These are phyloP conservation scores for Copromyces sp. DNA, from an alignment of 495 filamentous ascomycete genomes.

Conservation along the genomic window DNA sequence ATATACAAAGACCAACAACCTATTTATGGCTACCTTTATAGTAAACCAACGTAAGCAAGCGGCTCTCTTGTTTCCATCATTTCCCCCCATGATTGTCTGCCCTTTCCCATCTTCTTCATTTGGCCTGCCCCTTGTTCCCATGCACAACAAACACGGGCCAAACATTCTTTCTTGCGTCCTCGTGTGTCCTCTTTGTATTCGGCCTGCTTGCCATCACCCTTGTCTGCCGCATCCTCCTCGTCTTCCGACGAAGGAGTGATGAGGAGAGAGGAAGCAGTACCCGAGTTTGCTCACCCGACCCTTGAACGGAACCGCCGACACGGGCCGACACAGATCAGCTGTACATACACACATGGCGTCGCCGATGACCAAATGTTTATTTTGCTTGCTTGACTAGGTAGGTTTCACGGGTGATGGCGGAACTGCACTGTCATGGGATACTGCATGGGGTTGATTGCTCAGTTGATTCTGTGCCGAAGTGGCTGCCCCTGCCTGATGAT, in stretches of 20 bases:
- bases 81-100: background rate
- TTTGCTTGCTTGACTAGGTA: background rate
- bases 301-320: background rate
- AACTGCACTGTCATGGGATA: background rate
- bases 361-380: background rate
- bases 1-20: too few species aligned
- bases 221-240: background rate
- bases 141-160: background rate
- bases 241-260: background rate
- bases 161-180: background rate
- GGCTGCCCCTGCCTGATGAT: background rate
- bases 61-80: background rate
- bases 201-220: background rate
- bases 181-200: background rate
- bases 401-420: background rate
- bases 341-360: background rate
- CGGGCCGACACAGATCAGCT: background rate
- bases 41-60: background rate
- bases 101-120: background rate
- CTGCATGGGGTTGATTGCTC: background rate
- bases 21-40: background rate
- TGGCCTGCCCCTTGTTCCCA: too few species aligned
- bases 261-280: background rate
- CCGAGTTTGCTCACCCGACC: background rate
- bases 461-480: background rate